A percentile compares a stretch with the other conserved stretches of the same genome.
These are phyloP conservation scores for Microsporum audouinii DNA, from an alignment of 2,329 filamentous ascomycete genomes.

Conservation along the genomic window DNA sequence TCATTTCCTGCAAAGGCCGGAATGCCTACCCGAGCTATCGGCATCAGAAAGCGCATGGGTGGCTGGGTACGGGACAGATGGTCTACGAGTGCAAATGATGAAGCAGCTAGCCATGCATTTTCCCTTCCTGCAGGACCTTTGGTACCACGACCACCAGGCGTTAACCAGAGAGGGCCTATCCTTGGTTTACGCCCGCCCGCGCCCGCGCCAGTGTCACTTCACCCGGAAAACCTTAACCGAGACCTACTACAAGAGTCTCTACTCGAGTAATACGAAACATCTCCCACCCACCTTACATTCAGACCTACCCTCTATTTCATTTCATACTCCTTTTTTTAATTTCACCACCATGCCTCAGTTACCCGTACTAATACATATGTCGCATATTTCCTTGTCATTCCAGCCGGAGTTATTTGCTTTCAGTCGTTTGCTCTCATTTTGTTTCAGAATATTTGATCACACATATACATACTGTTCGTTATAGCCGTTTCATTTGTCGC, in stretches of 20 bases:
- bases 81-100: neutral
- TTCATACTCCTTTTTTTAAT: neutral
- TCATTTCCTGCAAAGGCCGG: slow-evolving; percentile 32
- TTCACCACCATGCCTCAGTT: no score
- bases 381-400: neutral
- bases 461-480: neutral
- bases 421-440: neutral
- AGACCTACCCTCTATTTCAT: neutral
- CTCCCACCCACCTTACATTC: neutral
- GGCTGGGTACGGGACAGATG: slow-evolving; percentile 10
- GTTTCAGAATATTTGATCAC: neutral
- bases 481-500: neutral
- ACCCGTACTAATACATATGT: neutral
- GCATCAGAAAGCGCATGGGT: slow-evolving; percentile 11
- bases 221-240: slow-evolving; percentile 47
- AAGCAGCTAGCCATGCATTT: slow-evolving; percentile 1
- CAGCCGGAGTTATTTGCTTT: neutral
- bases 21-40: slow-evolving; percentile 24
- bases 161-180: slow-evolving; percentile 67
- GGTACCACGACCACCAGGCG: slow-evolving; percentile 50
- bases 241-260: slow-evolving; percentile 52
- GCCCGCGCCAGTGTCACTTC: slow-evolving; percentile 46
- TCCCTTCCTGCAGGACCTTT: slow-evolving; percentile 25
- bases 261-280: neutral
- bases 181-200: slow-evolving; percentile 55